Conservation (phyloP, 352 stramenopile species). For the Phytophthora ramorum region DNA sequence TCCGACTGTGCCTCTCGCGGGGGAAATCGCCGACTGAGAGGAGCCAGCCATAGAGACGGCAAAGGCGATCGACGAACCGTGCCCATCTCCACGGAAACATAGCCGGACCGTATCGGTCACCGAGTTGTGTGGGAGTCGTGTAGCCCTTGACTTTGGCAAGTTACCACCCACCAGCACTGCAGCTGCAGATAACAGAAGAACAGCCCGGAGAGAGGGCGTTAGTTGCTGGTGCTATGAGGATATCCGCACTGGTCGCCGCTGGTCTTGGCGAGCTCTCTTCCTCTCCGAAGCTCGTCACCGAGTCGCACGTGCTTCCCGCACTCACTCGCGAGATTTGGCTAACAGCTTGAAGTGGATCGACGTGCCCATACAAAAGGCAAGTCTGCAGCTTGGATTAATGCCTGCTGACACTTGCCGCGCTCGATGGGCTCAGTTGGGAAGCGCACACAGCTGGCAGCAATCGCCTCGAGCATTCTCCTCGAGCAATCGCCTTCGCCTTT, state of each 20-base stretch:
- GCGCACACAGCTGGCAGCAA: background rate
- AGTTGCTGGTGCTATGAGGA: background rate
- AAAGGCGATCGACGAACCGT: constrained; percentile 12
- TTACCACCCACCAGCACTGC: background rate
- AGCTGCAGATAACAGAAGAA: constrained; percentile 9
- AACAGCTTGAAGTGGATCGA: constrained; percentile 18
- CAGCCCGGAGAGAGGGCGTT: background rate
- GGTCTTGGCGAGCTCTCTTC: background rate
- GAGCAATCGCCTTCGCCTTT: background rate
- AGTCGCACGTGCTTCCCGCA: constrained; percentile 32
- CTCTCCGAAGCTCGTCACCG: background rate
- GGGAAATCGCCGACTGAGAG: constrained; percentile 30
- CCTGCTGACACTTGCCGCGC: too few species aligned
- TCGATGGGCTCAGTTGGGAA: constrained; percentile 1
- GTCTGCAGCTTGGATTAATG: background rate
- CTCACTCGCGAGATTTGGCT: constrained; percentile 13
- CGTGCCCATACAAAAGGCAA: constrained; percentile 8
- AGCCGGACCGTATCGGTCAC: constrained; percentile 5
- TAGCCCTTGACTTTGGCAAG: background rate
- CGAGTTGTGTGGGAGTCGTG: constrained; percentile 1
- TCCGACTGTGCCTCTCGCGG: background rate
- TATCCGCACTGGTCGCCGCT: background rate
- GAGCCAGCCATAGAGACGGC: constrained; percentile 27
- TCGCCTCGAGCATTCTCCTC: too few species aligned
- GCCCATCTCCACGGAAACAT: constrained; percentile 13